Evolutionary conservation across 306 rosid species (phyloP).

Genomic region (Dalbergia cultrata): DNA sequence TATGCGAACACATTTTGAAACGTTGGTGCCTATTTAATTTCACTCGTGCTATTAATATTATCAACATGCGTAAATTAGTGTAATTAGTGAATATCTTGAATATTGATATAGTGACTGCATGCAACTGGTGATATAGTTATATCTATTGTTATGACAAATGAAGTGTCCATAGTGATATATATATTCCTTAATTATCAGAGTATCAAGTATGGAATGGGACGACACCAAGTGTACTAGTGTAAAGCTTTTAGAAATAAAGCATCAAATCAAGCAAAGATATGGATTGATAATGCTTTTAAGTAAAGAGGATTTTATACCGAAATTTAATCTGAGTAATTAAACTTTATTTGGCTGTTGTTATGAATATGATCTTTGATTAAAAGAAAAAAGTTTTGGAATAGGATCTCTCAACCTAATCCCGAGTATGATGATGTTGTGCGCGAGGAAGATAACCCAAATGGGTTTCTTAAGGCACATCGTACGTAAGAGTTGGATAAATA

Average conservation of each 20-base stretch:
- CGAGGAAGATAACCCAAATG: too few species aligned
- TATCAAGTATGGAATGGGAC: background rate
- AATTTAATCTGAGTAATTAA: background rate
- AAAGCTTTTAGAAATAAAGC: constrained; percentile 22
- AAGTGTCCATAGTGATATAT: background rate
- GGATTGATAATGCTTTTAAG: background rate
- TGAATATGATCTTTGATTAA: background rate
- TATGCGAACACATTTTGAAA: background rate
- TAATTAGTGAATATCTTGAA: background rate
- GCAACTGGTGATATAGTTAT: background rate
- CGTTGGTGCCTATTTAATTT: background rate
- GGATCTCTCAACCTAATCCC: too few species aligned
- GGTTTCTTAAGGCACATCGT: too few species aligned
- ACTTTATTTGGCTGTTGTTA: background rate
- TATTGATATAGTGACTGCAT: background rate
- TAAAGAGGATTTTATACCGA: background rate
- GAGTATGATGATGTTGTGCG: too few species aligned
- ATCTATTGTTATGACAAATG: background rate
- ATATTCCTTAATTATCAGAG: constrained; percentile 16
- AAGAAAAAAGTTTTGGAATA: too few species aligned
- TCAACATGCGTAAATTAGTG: background rate
- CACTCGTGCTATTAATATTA: background rate
- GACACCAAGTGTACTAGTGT: background rate
- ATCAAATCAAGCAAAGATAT: constrained; percentile 31
- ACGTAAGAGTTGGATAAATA: too few species aligned